These are phyloP conservation scores for Cymbopogon citratus DNA, from an alignment of 176 grass and related monocot species.

Conservation along the genomic window DNA sequence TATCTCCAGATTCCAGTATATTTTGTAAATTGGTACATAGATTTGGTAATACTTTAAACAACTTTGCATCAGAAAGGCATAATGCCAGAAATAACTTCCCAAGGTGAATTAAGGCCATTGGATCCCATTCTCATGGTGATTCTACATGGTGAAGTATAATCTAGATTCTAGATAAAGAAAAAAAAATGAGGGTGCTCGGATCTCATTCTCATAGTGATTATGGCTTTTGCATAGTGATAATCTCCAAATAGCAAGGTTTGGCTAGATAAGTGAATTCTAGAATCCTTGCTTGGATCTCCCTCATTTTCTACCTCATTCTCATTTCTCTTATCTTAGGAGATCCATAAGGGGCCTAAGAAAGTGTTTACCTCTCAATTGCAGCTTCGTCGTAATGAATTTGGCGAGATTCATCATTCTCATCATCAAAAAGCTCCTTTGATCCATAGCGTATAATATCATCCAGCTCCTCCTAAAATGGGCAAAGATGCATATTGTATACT, in stretches of 20 bases:
- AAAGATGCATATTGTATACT: neutral
- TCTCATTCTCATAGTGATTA: neutral
- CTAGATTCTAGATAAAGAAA: neutral
- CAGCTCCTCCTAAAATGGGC: slow-evolving; percentile 67
- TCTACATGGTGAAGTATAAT: neutral
- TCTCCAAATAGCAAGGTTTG: neutral
- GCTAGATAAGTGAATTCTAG: neutral
- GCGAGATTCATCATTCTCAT: slow-evolving; percentile 84
- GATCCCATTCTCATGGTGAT: neutral
- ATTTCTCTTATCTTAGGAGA: neutral
- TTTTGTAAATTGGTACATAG: neutral
- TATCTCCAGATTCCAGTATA: neutral
- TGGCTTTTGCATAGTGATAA: neutral
- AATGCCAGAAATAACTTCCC: neutral
- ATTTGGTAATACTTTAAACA: slow-evolving; percentile 2
- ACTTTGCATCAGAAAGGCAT: neutral
- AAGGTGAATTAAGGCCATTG: neutral
- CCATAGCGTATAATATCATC: slow-evolving; percentile 99
- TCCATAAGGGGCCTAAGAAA: neutral
- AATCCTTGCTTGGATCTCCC: neutral
- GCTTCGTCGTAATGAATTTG: slow-evolving; percentile 97
- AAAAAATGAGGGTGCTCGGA: neutral
- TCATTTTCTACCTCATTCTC: neutral
- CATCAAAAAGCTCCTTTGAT: slow-evolving; percentile 98
- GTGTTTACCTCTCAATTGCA: slow-evolving; percentile 75